Percentiles rank a stretch among this genome's conserved stretches.
Evolutionary conservation across 225 moss, liverwort and hornwort genomes (phyloP).

Genomic region (Polytrichum formosum): DNA sequence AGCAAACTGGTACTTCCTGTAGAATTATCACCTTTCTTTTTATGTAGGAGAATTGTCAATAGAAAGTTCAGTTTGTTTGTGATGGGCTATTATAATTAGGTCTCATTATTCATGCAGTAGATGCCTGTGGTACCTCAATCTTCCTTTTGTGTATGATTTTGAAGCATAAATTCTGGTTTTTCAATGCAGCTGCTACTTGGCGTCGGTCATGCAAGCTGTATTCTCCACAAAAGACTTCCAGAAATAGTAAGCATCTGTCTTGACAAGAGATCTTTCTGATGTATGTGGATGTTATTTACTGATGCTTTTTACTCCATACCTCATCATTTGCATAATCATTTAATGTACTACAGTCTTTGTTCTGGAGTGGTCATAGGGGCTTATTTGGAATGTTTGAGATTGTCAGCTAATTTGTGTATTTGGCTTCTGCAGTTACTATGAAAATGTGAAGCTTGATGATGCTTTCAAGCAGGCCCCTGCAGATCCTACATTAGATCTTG

Average conservation of each 20-base stretch:
- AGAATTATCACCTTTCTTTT: too few relatives aligned
- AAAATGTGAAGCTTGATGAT: constrained; percentile 76
- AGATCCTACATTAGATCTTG: constrained; percentile 94
- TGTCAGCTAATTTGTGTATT: constrained; percentile 7
- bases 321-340: background rate
- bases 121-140: background rate
- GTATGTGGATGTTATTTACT: too few relatives aligned
- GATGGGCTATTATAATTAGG: too few relatives aligned
- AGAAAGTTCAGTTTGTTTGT: too few relatives aligned
- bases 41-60: too few relatives aligned
- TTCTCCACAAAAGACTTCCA: constrained; percentile 91
- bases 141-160: background rate
- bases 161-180: background rate
- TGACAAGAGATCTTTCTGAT: background rate
- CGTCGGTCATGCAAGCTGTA: constrained; percentile 93
- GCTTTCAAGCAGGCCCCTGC: constrained; percentile 87
- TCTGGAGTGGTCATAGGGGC: too few relatives aligned
- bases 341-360: too few relatives aligned
- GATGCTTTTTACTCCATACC: background rate
- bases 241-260: constrained; percentile 54
- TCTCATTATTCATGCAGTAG: too few relatives aligned
- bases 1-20: background rate
- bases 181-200: constrained; percentile 88
- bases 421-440: constrained; percentile 68
- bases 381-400: too few relatives aligned